Percentiles rank a stretch among this genome's conserved stretches.
phyloP scores from a whole-genome alignment of 192 early-diverging fungal genomes.

The Coemansia guatemalensis region DNA sequence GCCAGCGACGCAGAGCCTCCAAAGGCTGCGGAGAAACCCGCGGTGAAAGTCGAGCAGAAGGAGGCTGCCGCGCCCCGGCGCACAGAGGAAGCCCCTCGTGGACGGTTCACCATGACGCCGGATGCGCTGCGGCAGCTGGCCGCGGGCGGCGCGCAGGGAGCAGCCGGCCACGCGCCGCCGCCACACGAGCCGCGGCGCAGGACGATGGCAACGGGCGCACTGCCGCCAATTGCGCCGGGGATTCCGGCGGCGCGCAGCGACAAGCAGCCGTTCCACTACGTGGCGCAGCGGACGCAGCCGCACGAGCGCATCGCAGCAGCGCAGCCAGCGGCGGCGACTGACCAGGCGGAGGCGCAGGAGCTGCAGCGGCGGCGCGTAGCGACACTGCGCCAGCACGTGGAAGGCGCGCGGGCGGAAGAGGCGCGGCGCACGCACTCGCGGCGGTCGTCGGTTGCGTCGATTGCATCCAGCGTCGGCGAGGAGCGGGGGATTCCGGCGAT shows the following conservation, averaged over 20 bases:
- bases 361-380: constrained; percentile 52
- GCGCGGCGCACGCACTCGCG: constrained; percentile 31
- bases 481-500: constrained; percentile 28
- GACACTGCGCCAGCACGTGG: constrained; percentile 42
- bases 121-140: constrained; percentile 44
- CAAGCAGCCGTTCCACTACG: not conserved
- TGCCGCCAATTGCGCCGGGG: constrained; percentile 34
- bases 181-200: constrained; percentile 6
- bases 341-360: constrained; percentile 28
- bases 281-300: not conserved
- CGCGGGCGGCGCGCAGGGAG: not conserved
- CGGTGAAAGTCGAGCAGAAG: constrained; percentile 2
- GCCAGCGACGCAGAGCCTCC: not conserved
- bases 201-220: constrained; percentile 6
- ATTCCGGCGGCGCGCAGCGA: constrained; percentile 7
- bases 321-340: constrained; percentile 6
- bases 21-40: not conserved
- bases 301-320: constrained; percentile 11
- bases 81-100: not conserved
- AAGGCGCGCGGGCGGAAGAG: constrained; percentile 5
- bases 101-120: constrained; percentile 48
- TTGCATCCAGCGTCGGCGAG: constrained; percentile 43
- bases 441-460: constrained; percentile 40
- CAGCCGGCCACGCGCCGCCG: too few relatives aligned
- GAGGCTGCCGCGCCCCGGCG: too few relatives aligned